Evolutionary conservation across 1,284 basidiomycete genomes (phyloP).

Genomic region (Apiotrichum laibachii): DNA sequence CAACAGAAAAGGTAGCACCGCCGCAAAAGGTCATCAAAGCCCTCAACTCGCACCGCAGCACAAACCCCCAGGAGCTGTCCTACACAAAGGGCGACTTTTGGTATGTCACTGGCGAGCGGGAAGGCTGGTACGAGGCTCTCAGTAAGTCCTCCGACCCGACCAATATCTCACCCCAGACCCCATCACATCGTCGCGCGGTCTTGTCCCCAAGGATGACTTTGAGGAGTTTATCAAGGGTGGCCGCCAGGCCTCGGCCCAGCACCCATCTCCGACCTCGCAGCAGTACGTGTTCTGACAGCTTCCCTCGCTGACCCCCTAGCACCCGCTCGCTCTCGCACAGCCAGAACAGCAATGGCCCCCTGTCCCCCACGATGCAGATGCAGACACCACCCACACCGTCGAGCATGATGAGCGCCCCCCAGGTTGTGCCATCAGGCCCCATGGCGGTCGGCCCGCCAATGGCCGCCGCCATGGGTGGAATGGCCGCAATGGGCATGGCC

Average conservation of each 20-base stretch:
- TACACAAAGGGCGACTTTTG: conserved; percentile 97
- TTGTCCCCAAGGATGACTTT: conserved; percentile 81
- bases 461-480: background rate
- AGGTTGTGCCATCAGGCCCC: background rate
- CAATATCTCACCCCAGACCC: conserved; percentile 62
- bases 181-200: conserved; percentile 81
- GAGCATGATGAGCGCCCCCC: background rate
- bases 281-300: background rate
- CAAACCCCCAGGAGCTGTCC: conserved; percentile 79
- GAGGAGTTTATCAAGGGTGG: conserved; percentile 80
- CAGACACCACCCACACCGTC: background rate
- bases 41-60: conserved; percentile 65
- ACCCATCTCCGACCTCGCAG: conserved; percentile 1
- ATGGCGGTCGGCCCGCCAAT: background rate
- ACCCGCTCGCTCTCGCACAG: conserved; percentile 3
- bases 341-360: conserved; percentile 4
- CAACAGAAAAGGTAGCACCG: conserved; percentile 67
- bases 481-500: no score
- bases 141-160: conserved; percentile 59
- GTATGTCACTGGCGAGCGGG: conserved; percentile 77
- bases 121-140: conserved; percentile 75
- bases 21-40: conserved; percentile 97
- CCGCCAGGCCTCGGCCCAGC: conserved; percentile 7
- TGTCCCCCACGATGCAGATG: background rate
- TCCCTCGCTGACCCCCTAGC: background rate